Conservation (phyloP, 345 rosid species). For the Brassica nigra region DNA sequence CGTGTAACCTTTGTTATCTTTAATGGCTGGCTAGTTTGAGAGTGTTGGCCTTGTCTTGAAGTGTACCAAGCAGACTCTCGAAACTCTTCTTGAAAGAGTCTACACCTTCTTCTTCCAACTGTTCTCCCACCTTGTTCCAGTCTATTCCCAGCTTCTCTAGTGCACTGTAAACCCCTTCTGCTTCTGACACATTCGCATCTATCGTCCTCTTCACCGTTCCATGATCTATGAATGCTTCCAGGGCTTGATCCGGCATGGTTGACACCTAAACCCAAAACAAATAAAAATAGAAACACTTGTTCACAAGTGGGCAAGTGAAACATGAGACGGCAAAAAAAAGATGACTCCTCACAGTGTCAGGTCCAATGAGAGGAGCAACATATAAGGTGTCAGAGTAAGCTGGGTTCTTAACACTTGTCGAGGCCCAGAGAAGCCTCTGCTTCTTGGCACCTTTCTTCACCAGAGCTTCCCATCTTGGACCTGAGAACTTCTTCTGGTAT, state of each 20-base stretch:
- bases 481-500: constrained; percentile 96
- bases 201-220: constrained; percentile 85
- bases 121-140: constrained; percentile 77
- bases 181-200: constrained; percentile 83
- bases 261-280: constrained; percentile 60
- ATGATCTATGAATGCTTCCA: constrained; percentile 84
- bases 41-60: constrained; percentile 94
- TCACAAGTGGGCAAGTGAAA: background rate
- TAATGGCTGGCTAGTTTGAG: constrained; percentile 60
- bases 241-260: constrained; percentile 99
- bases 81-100: constrained; percentile 94
- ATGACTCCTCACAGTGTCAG: constrained; percentile 78
- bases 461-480: constrained; percentile 96
- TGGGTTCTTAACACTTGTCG: constrained; percentile 97
- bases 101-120: constrained; percentile 91
- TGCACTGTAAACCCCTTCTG: constrained; percentile 89
- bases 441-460: constrained; percentile 98
- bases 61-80: constrained; percentile 84
- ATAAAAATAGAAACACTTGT: background rate
- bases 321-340: background rate
- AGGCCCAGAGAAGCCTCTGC: constrained; percentile 95
- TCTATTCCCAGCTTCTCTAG: constrained; percentile 94
- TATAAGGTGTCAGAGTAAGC: constrained; percentile 90
- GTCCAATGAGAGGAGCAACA: constrained; percentile 92
- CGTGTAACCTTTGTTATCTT: background rate